These are phyloP conservation scores for Trypanosoma boissoni DNA, from an alignment of 208 protist species.

Conservation along the genomic window DNA sequence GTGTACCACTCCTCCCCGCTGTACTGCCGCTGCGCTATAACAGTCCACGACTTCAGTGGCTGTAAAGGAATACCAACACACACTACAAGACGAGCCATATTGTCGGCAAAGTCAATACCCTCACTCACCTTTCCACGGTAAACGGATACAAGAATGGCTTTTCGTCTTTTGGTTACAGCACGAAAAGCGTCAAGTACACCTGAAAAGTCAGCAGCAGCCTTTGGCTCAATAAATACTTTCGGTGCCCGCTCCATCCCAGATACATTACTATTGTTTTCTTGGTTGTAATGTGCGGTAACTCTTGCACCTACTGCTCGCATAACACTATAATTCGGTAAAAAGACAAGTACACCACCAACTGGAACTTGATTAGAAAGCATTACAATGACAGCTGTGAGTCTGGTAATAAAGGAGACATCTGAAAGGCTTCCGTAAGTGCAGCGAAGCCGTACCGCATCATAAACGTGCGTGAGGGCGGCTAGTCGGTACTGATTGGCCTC, in stretches of 20 bases:
- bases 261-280: conserved; percentile 4
- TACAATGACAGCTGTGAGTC: conserved; percentile 41
- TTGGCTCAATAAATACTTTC: conserved; percentile 22
- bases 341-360: conserved; percentile 90
- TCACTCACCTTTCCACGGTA: conserved; percentile 95
- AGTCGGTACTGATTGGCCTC: conserved; percentile 35
- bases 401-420: conserved; percentile 36
- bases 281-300: not conserved
- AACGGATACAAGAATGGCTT: conserved; percentile 87
- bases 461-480: conserved; percentile 29
- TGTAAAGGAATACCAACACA: conserved; percentile 90
- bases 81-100: conserved; percentile 92
- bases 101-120: conserved; percentile 95
- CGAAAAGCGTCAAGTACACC: conserved; percentile 19
- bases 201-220: conserved; percentile 15
- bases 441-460: conserved; percentile 35
- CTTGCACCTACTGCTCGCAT: conserved; percentile 27
- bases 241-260: not conserved
- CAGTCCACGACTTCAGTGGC: conserved; percentile 53
- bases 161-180: not conserved
- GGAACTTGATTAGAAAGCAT: conserved; percentile 39
- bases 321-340: conserved; percentile 87
- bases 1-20: conserved; percentile 90
- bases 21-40: conserved; percentile 53
- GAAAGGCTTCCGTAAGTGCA: conserved; percentile 52